phyloP scores from a whole-genome alignment of 345 rosid genomes.

The Citrus inodora region DNA sequence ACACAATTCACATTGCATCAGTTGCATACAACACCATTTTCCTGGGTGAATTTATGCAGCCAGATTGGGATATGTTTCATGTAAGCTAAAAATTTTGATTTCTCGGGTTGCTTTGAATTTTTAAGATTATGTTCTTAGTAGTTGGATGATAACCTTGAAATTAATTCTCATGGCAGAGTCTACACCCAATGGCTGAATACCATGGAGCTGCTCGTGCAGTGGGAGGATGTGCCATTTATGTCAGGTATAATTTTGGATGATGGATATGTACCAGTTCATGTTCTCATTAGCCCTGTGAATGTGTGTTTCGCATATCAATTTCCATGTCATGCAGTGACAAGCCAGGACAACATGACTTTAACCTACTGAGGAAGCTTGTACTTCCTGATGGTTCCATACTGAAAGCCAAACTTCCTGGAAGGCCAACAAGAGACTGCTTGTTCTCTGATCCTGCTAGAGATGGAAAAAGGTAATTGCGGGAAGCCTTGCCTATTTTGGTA shows the following conservation, averaged over 20 bases:
- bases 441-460: conserved; percentile 63
- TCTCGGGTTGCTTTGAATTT: background rate
- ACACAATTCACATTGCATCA: conserved; percentile 69
- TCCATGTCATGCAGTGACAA: conserved; percentile 42
- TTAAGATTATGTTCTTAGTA: background rate
- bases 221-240: conserved; percentile 61
- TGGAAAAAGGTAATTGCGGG: conserved; percentile 44
- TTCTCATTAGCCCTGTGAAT: background rate
- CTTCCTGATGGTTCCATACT: conserved; percentile 68
- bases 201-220: conserved; percentile 71
- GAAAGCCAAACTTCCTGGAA: conserved; percentile 68
- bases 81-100: conserved; percentile 25
- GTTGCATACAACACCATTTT: conserved; percentile 67
- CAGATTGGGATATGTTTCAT: conserved; percentile 82
- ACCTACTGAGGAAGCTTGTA: conserved; percentile 56
- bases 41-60: conserved; percentile 73
- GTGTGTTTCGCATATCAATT: background rate
- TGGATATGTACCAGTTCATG: background rate
- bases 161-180: conserved; percentile 37
- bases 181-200: conserved; percentile 71
- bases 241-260: conserved; percentile 34
- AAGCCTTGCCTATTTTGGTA: background rate
- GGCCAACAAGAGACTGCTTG: conserved; percentile 66
- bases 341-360: conserved; percentile 67
- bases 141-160: background rate